Conservation (phyloP, 1,284 basidiomycete genomes). For the Boletus semigastroideus region DNA sequence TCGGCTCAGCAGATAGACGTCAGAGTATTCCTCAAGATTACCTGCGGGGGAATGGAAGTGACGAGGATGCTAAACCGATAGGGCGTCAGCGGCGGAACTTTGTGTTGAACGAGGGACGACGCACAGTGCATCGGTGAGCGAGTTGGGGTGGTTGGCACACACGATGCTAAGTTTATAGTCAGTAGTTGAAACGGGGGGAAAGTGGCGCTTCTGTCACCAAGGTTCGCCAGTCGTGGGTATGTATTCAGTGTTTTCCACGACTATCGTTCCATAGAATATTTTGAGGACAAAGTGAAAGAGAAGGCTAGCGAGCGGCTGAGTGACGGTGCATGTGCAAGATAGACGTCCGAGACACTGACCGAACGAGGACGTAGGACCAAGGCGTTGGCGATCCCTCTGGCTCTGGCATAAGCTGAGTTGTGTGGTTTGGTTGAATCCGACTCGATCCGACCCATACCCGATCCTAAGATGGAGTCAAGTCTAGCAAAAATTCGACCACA, state of each 20-base stretch:
- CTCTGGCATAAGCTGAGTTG: too few species aligned
- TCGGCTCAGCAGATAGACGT: constrained; percentile 6
- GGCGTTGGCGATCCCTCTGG: constrained; percentile 52
- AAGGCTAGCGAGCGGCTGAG: constrained; percentile 41
- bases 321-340: background rate
- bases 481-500: constrained; percentile 90
- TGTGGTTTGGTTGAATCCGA: too few species aligned
- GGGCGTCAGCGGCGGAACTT: constrained; percentile 4
- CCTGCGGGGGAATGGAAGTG: constrained; percentile 66
- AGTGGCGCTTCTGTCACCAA: constrained; percentile 52
- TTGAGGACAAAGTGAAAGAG: constrained; percentile 79
- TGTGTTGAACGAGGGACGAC: constrained; percentile 26
- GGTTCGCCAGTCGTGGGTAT: constrained; percentile 71
- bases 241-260: constrained; percentile 74
- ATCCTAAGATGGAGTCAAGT: constrained; percentile 52
- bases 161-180: constrained; percentile 48
- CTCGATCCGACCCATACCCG: too few species aligned
- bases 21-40: constrained; percentile 29
- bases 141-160: constrained; percentile 82
- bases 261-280: constrained; percentile 85
- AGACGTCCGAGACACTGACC: constrained; percentile 41
- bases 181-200: background rate
- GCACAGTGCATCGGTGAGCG: constrained; percentile 81
- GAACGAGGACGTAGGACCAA: constrained; percentile 68
- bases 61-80: constrained; percentile 56